phyloP scores from a whole-genome alignment of 345 rosid species.

The Euclidium syriacum region DNA sequence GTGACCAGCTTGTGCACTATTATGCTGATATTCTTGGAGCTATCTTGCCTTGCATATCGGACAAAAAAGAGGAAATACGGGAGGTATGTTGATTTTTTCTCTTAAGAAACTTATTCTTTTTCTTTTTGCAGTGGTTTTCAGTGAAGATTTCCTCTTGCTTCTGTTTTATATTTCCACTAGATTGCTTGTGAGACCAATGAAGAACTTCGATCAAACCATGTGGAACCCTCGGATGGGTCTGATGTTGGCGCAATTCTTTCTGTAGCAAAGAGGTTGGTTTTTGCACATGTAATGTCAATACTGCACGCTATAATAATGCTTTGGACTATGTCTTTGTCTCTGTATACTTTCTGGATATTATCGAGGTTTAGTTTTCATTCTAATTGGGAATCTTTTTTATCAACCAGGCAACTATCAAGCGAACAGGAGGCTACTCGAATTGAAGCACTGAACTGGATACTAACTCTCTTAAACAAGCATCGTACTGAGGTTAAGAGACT shows the following conservation, averaged over 20 bases:
- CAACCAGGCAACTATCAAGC: slow-evolving; percentile 58
- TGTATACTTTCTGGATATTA: neutral
- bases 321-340: neutral
- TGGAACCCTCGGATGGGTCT: slow-evolving; percentile 83
- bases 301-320: too few species aligned
- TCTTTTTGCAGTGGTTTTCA: neutral
- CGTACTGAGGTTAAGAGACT: slow-evolving; percentile 61
- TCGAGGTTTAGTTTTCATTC: neutral
- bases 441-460: slow-evolving; percentile 96
- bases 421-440: slow-evolving; percentile 89
- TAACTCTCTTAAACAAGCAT: slow-evolving; percentile 77
- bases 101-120: slow-evolving; percentile 2
- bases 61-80: slow-evolving; percentile 97
- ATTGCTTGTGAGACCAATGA: slow-evolving; percentile 99
- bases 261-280: slow-evolving; percentile 78
- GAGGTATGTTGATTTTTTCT: slow-evolving; percentile 55
- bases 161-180: slow-evolving; percentile 40
- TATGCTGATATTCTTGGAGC: slow-evolving; percentile 97
- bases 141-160: slow-evolving; percentile 6
- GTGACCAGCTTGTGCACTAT: slow-evolving; percentile 94
- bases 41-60: slow-evolving; percentile 94
- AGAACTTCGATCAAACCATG: slow-evolving; percentile 81
- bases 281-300: too few species aligned
- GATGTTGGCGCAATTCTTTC: slow-evolving; percentile 82
- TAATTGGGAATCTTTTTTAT: slow-evolving; percentile 21